phyloP scores from a whole-genome alignment of 2,329 filamentous ascomycete species.

The Lachnellula hyalina region DNA sequence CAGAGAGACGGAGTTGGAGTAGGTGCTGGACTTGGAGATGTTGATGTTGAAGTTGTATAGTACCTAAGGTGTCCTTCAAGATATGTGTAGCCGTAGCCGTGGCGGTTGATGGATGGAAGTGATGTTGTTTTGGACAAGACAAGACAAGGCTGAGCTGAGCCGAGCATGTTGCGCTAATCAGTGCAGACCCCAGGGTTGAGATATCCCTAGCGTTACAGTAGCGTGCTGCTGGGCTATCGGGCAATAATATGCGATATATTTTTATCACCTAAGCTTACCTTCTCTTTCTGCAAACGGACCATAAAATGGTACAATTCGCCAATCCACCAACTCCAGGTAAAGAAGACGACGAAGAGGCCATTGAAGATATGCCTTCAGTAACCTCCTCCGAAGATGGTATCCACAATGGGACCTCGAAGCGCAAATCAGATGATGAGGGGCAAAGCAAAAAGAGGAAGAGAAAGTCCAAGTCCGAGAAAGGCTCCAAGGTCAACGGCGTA shows the following conservation, averaged over 20 bases:
- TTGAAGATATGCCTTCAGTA: conserved; percentile 3
- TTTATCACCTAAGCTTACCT: neutral
- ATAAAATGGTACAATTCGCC: conserved; percentile 24
- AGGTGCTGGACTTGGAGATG: neutral
- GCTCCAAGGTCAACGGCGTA: conserved; percentile 22
- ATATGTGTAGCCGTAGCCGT: neutral
- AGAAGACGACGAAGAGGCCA: conserved; percentile 4
- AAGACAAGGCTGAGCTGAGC: neutral
- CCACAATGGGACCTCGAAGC: conserved; percentile 15
- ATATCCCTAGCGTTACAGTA: neutral
- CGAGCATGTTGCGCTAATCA: neutral
- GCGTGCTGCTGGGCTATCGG: neutral
- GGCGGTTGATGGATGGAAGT: neutral
- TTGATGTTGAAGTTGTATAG: neutral
- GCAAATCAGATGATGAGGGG: conserved; percentile 12
- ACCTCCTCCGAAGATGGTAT: conserved; percentile 11
- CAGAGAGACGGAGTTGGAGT: neutral
- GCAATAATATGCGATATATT: neutral
- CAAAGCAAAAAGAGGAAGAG: conserved; percentile 24
- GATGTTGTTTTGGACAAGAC: neutral
- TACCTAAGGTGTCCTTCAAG: neutral
- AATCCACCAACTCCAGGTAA: conserved; percentile 7
- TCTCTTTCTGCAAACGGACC: neutral
- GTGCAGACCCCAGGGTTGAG: neutral
- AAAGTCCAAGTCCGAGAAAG: conserved; percentile 20